Conservation (phyloP, 2,329 filamentous ascomycete genomes). For the Colletotrichum echinochloae region DNA sequence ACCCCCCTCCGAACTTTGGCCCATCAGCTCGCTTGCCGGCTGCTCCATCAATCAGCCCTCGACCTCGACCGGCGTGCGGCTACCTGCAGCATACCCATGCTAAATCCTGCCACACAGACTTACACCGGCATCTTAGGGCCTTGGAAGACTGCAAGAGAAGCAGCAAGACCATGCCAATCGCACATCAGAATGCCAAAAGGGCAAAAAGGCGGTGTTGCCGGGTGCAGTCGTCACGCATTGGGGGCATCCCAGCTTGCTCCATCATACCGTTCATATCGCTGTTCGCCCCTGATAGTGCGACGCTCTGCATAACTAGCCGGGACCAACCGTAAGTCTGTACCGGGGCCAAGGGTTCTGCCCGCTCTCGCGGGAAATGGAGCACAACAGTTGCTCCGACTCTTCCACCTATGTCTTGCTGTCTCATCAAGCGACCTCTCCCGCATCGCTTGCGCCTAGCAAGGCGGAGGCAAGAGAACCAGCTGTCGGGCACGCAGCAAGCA, state of each 20-base stretch:
- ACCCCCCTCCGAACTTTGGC: neutral
- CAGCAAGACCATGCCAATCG: conserved; percentile 2
- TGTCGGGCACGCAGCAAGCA: conserved; percentile 9
- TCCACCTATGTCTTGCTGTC: conserved; percentile 4
- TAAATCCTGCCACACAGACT: conserved; percentile 27
- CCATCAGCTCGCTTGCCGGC: conserved; percentile 5
- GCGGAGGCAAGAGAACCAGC: neutral
- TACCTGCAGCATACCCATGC: conserved; percentile 29
- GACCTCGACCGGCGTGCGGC: conserved; percentile 25
- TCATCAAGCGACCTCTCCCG: conserved; percentile 26
- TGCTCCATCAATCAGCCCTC: conserved; percentile 27
- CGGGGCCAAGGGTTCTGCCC: neutral
- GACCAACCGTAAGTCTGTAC: conserved; percentile 2
- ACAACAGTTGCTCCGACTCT: conserved; percentile 2
- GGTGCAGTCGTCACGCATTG: neutral
- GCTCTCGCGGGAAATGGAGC: neutral
- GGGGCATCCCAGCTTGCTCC: neutral
- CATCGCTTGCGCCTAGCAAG: conserved; percentile 2
- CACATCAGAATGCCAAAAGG: neutral
- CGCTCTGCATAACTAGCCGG: neutral
- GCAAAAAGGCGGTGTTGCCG: conserved; percentile 27
- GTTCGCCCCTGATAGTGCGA: conserved; percentile 25
- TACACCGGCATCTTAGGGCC: conserved; percentile 27
- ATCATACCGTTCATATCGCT: neutral
- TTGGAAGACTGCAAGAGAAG: conserved; percentile 26